phyloP scores from a whole-genome alignment of 208 protist genomes.

The Crithidia mellificae region DNA sequence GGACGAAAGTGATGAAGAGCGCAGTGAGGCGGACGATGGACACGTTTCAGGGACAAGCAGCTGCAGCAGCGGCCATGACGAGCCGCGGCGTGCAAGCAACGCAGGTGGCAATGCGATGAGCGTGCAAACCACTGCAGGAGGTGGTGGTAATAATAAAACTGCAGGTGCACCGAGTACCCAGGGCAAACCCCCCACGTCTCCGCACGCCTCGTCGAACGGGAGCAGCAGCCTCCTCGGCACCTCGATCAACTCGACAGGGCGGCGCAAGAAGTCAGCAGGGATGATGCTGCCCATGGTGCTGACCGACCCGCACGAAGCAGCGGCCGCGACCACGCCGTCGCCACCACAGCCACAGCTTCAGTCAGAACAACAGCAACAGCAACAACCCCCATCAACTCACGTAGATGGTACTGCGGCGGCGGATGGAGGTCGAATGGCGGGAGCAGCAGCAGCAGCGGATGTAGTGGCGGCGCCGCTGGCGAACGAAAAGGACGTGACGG shows the following conservation, averaged over 20 bases:
- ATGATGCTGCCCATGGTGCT: constrained; percentile 25
- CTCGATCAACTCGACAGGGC: background rate
- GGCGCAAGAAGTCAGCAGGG: constrained; percentile 3
- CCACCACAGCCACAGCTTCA: background rate
- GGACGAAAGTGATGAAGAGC: background rate
- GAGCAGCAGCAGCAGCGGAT: background rate
- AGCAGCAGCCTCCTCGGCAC: background rate
- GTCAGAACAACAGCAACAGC: too few relatives aligned
- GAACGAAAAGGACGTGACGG: background rate
- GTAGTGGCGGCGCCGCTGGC: background rate
- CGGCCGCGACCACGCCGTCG: background rate
- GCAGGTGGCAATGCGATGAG: background rate
- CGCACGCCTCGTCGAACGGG: constrained; percentile 4
- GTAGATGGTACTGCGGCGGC: too few relatives aligned
- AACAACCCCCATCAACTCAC: too few relatives aligned
- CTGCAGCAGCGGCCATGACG: background rate
- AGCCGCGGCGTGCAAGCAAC: too few relatives aligned
- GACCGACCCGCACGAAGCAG: background rate
- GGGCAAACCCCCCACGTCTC: background rate
- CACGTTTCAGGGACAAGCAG: background rate
- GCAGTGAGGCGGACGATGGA: background rate
- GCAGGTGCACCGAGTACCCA: background rate
- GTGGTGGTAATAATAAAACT: too few relatives aligned
- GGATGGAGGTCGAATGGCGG: too few relatives aligned
- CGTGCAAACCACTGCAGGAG: too few relatives aligned